Evolutionary conservation across 2,329 filamentous ascomycete genomes (phyloP).

Genomic region (Aphanoascus verrucosus): DNA sequence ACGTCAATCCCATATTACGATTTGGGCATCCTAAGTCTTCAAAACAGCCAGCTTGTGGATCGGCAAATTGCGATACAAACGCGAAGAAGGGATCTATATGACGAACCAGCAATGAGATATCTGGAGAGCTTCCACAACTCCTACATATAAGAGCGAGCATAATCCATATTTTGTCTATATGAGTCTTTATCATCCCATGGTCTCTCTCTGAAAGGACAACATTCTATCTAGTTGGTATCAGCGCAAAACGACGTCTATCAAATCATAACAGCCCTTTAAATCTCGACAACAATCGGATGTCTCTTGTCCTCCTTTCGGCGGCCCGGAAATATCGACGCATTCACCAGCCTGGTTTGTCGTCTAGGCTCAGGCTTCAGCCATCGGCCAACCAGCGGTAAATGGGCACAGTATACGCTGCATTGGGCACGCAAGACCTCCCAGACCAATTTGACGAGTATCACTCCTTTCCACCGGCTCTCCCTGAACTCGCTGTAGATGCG

Average conservation of each 20-base stretch:
- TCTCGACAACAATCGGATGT: constrained; percentile 3
- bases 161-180: no score
- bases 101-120: no score
- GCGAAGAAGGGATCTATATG: no score
- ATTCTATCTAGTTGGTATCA: background rate
- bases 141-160: no score
- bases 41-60: no score
- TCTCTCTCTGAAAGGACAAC: background rate
- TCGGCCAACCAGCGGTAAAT: background rate
- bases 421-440: background rate
- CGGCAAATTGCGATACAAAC: no score
- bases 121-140: no score
- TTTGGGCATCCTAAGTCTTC: no score
- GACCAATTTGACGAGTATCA: background rate
- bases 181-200: background rate
- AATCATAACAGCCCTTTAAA: background rate
- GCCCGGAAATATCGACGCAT: constrained; percentile 7
- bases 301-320: constrained; percentile 1
- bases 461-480: background rate
- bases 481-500: constrained; percentile 6
- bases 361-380: background rate
- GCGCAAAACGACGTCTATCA: background rate
- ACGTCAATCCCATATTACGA: no score
- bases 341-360: constrained; percentile 7
- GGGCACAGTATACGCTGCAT: background rate